Conservation (phyloP, 148 eudicot species). For the Dysphania ambrosioides region DNA sequence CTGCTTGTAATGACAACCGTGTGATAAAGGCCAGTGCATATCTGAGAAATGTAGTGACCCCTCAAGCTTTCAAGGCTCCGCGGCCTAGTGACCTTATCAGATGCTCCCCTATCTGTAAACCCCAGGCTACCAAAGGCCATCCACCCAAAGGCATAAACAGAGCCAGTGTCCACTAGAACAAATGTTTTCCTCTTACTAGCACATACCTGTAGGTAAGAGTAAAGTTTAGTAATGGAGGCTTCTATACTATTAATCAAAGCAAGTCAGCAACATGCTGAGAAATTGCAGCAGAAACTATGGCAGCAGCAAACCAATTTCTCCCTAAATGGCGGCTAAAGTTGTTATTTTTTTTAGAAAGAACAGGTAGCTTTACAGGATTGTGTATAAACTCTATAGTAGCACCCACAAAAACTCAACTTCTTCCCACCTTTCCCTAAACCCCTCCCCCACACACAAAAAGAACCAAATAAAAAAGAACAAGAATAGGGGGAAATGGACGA, state of each 20-base stretch:
- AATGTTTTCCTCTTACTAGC: slow-evolving; percentile 93
- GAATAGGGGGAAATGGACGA: neutral
- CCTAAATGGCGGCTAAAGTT: neutral
- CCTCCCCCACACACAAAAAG: neutral
- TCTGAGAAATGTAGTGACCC: slow-evolving; percentile 66
- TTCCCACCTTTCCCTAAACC: neutral
- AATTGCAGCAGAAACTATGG: neutral
- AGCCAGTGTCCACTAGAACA: slow-evolving; percentile 72
- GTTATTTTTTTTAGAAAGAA: neutral
- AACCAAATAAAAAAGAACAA: neutral
- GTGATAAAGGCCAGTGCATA: slow-evolving; percentile 92
- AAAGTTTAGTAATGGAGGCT: neutral
- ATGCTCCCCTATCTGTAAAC: slow-evolving; percentile 65
- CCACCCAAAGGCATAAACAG: slow-evolving; percentile 85
- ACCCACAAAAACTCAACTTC: neutral
- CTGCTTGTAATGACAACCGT: slow-evolving; percentile 63
- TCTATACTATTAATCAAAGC: neutral
- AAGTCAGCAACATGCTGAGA: neutral
- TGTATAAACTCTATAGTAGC: neutral
- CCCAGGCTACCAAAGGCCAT: slow-evolving; percentile 97
- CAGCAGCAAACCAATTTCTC: neutral
- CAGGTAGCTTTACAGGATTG: neutral
- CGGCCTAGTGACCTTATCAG: slow-evolving; percentile 64
- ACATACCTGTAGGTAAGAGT: slow-evolving; percentile 59
- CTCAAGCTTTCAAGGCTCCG: slow-evolving; percentile 62